These are phyloP conservation scores for Coemansia sp. DNA, from an alignment of 192 early-diverging fungal genomes.

Conservation along the genomic window DNA sequence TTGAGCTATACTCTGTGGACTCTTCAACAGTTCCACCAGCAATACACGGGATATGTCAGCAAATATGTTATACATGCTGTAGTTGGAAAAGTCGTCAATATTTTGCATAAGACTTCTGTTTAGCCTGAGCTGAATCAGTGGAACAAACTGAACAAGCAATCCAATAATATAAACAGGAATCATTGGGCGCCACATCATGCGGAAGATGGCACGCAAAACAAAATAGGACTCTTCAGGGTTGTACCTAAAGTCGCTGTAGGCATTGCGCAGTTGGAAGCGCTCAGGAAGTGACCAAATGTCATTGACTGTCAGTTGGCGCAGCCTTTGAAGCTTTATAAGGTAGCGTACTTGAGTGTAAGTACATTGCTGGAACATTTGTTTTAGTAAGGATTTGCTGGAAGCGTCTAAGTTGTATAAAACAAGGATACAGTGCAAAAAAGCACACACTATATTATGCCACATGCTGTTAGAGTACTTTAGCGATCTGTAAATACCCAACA, in stretches of 20 bases:
- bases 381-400: neutral
- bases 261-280: neutral
- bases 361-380: neutral
- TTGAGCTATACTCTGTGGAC: neutral
- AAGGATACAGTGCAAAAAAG: neutral
- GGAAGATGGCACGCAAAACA: conserved; percentile 33
- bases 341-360: conserved; percentile 19
- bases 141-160: conserved; percentile 1
- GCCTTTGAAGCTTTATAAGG: conserved; percentile 6
- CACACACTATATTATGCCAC: neutral
- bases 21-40: neutral
- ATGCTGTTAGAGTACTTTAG: neutral
- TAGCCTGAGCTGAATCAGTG: conserved; percentile 4
- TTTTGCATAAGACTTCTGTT: conserved; percentile 21
- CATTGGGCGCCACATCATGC: conserved; percentile 36
- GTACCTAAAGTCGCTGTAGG: conserved; percentile 22
- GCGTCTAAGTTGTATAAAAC: neutral
- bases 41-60: neutral
- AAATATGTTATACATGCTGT: conserved; percentile 27
- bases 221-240: conserved; percentile 33
- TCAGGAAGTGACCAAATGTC: conserved; percentile 24
- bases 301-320: conserved; percentile 14
- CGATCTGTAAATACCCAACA: neutral
- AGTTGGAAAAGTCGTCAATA: conserved; percentile 14
- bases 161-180: conserved; percentile 26